A percentile compares a stretch with the other conserved stretches of the same genome.
Conservation (phyloP, 2,329 filamentous ascomycete species). For the Keithomyces neogunnii region DNA sequence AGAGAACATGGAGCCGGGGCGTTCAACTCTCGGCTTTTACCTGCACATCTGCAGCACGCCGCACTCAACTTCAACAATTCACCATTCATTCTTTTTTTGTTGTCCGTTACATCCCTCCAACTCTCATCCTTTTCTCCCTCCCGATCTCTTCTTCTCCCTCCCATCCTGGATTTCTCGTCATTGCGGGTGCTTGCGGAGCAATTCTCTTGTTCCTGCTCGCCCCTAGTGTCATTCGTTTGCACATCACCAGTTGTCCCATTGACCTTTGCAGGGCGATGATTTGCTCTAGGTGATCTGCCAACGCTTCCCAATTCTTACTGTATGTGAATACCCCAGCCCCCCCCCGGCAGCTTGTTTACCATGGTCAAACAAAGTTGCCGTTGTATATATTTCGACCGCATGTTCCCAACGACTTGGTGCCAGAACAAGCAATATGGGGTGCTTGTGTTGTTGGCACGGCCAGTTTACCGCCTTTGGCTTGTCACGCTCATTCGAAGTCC, state of each 20-base stretch:
- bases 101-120: neutral
- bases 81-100: neutral
- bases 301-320: conserved; percentile 12
- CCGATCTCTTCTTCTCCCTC: neutral
- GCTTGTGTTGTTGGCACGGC: neutral
- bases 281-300: conserved; percentile 25
- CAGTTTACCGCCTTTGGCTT: neutral
- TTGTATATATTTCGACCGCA: conserved; percentile 1
- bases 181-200: conserved; percentile 1
- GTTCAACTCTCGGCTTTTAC: neutral
- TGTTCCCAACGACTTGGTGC: neutral
- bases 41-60: neutral
- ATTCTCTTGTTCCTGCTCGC: conserved; percentile 2
- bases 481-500: neutral
- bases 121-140: neutral
- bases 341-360: neutral
- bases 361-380: neutral
- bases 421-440: neutral
- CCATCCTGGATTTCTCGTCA: neutral
- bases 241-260: conserved; percentile 19
- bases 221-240: conserved; percentile 2
- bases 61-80: conserved; percentile 3
- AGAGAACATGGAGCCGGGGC: neutral
- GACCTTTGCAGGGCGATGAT: conserved; percentile 29
- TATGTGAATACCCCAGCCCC: conserved; percentile 10